These are phyloP conservation scores for Cryptococcus wingfieldii DNA, from an alignment of 1,284 basidiomycete species.

Conservation along the genomic window DNA sequence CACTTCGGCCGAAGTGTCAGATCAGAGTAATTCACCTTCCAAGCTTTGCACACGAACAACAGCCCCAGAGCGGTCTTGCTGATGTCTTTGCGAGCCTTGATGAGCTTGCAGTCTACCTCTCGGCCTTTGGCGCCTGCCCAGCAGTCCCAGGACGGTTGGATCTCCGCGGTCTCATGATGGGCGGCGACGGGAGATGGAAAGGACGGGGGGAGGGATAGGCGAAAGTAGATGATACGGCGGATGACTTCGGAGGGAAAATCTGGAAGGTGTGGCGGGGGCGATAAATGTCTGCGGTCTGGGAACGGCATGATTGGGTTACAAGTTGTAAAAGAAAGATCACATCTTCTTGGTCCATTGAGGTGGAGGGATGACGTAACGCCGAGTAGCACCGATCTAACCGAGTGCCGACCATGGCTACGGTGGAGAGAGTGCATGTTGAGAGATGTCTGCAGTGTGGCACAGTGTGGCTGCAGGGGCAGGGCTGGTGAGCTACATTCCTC, in stretches of 20 bases:
- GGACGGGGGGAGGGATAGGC: slow-evolving; percentile 22
- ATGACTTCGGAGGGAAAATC: slow-evolving; percentile 26
- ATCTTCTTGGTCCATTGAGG: too few species aligned
- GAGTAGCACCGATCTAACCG: neutral
- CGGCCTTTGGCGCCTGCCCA: slow-evolving; percentile 25
- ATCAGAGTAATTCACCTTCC: slow-evolving; percentile 58
- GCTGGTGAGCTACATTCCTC: too few species aligned
- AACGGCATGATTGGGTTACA: too few species aligned
- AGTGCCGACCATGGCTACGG: too few species aligned
- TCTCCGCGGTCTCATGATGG: neutral
- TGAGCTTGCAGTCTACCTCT: slow-evolving; percentile 5
- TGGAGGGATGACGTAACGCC: neutral
- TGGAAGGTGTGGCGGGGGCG: neutral
- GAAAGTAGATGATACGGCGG: slow-evolving; percentile 30
- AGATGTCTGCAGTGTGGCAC: neutral
- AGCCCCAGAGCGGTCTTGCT: slow-evolving; percentile 47
- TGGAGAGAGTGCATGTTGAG: too few species aligned
- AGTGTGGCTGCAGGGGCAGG: neutral
- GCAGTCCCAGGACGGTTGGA: slow-evolving; percentile 21
- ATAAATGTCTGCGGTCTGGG: too few species aligned
- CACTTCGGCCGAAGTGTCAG: neutral
- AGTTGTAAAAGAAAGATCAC: neutral
- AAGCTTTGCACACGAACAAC: slow-evolving; percentile 63
- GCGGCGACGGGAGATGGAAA: slow-evolving; percentile 10
- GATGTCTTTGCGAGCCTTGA: slow-evolving; percentile 18